A percentile compares a stretch with the other conserved stretches of the same genome.
Evolutionary conservation across 768 basidiomycete genomes (phyloP).

Genomic region (Rubroboletus satanas): DNA sequence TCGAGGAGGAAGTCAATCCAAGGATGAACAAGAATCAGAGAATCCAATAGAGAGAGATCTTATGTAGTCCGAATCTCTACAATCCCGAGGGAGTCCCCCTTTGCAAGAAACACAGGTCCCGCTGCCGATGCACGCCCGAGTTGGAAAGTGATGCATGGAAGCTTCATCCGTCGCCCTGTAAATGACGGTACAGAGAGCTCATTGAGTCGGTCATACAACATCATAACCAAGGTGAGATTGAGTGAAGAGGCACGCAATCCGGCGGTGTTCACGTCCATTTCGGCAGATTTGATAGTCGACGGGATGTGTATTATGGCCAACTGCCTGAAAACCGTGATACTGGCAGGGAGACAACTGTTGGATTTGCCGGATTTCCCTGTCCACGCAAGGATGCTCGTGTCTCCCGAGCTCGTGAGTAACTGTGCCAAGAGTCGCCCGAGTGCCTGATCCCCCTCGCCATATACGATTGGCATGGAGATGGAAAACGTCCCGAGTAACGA

Average conservation of each 20-base stretch:
- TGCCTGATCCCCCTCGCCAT: constrained; percentile 3
- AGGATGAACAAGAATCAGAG: background rate
- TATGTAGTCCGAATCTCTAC: background rate
- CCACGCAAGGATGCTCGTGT: too few species aligned
- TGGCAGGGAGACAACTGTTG: background rate
- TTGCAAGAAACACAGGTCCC: background rate
- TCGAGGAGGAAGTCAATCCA: background rate
- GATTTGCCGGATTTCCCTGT: background rate
- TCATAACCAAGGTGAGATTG: too few species aligned
- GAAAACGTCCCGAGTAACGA: too few species aligned
- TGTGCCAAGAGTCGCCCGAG: background rate
- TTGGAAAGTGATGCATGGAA: constrained; percentile 9
- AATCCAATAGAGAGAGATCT: background rate
- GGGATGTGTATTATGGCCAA: background rate
- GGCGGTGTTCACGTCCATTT: background rate
- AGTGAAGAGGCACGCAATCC: background rate
- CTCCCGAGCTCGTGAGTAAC: too few species aligned
- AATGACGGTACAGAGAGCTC: background rate
- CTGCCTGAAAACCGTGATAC: background rate
- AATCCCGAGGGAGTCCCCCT: background rate
- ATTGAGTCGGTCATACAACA: background rate
- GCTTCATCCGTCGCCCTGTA: background rate
- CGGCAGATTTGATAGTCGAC: background rate
- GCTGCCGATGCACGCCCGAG: background rate
- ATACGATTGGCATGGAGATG: background rate